phyloP scores from a whole-genome alignment of 2,329 filamentous ascomycete species.

The Drechslerella dactyloides region DNA sequence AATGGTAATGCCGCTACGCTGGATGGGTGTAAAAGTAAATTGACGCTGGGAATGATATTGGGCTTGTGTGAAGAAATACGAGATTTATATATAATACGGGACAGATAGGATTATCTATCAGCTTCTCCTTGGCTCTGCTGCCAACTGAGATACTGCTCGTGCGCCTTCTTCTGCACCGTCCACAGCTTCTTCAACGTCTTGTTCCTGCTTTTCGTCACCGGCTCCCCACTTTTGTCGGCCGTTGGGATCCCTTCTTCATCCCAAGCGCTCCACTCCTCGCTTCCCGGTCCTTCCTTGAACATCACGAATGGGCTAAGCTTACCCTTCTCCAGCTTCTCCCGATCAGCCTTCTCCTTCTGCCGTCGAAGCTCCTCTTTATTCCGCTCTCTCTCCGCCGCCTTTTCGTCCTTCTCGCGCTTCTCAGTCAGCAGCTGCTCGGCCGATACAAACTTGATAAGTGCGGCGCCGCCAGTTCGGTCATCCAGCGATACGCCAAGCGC shows the following conservation, averaged over 20 bases:
- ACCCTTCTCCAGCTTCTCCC: constrained; percentile 63
- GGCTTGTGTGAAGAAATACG: too few relatives aligned
- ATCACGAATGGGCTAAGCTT: constrained; percentile 62
- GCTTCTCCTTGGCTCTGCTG: constrained; percentile 41
- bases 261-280: constrained; percentile 74
- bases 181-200: constrained; percentile 90
- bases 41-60: too few relatives aligned
- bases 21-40: too few relatives aligned
- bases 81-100: too few relatives aligned
- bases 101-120: constrained; percentile 36
- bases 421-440: constrained; percentile 66
- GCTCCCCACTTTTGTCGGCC: constrained; percentile 76
- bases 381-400: constrained; percentile 67
- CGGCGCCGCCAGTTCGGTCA: constrained; percentile 71
- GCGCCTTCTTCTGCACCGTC: constrained; percentile 85
- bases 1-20: too few relatives aligned
- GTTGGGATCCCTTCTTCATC: constrained; percentile 81
- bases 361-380: constrained; percentile 61
- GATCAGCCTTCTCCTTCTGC: constrained; percentile 59
- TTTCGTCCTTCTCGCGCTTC: constrained; percentile 67
- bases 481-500: constrained; percentile 86
- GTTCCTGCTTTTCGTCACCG: constrained; percentile 76
- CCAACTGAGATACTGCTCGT: constrained; percentile 66
- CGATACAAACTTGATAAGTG: constrained; percentile 73
- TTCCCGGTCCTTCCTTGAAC: constrained; percentile 61